These are phyloP conservation scores for Apophysomyces elegans DNA, from an alignment of 371 early-diverging fungal genomes.

Conservation along the genomic window DNA sequence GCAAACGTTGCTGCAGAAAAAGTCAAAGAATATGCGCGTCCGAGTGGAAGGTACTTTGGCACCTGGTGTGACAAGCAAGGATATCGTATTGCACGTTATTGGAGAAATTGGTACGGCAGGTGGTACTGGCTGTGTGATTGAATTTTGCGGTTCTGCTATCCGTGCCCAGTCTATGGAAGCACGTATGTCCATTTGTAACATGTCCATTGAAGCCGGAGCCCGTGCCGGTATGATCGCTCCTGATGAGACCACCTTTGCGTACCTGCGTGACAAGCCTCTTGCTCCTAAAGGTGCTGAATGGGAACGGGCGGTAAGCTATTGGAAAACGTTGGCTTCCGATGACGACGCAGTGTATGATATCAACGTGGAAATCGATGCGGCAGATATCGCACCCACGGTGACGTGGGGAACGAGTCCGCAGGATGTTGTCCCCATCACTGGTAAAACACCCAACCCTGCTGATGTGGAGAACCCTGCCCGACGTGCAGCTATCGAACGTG, in stretches of 20 bases:
- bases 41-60: slow-evolving; percentile 54
- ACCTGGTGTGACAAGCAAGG: slow-evolving; percentile 68
- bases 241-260: slow-evolving; percentile 69
- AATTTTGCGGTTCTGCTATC: slow-evolving; percentile 60
- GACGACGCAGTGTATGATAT: slow-evolving; percentile 64
- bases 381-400: slow-evolving; percentile 65
- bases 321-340: slow-evolving; percentile 65
- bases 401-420: slow-evolving; percentile 78
- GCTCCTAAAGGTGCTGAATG: slow-evolving; percentile 66
- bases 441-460: slow-evolving; percentile 60
- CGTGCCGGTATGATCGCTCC: slow-evolving; percentile 78
- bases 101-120: slow-evolving; percentile 75
- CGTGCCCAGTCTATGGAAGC: slow-evolving; percentile 62
- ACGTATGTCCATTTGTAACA: slow-evolving; percentile 76
- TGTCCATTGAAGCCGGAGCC: slow-evolving; percentile 77
- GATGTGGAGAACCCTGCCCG: slow-evolving; percentile 43
- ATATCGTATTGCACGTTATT: slow-evolving; percentile 70
- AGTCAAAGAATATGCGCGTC: slow-evolving; percentile 72
- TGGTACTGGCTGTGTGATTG: slow-evolving; percentile 73
- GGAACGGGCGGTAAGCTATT: slow-evolving; percentile 68
- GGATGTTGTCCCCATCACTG: slow-evolving; percentile 67
- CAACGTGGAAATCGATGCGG: slow-evolving; percentile 59
- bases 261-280: slow-evolving; percentile 64
- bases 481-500: slow-evolving; percentile 58
- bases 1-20: slow-evolving; percentile 69